Evolutionary conservation across 1,139 yeast genomes (phyloP).

Genomic region (Diutina sp.): DNA sequence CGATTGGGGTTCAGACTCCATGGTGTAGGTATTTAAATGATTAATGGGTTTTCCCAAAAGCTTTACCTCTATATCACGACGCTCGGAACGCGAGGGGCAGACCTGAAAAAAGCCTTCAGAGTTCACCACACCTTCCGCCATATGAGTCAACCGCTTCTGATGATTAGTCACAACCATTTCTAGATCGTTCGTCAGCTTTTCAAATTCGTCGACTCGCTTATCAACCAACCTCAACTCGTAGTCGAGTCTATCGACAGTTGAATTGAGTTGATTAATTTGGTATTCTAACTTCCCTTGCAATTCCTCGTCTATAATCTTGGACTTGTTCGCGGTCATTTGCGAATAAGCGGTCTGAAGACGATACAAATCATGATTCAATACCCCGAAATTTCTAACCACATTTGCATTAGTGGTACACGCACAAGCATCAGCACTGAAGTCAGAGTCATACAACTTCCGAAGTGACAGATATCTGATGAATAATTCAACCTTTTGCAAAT

Average conservation of each 20-base stretch:
- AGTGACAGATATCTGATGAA: conserved; percentile 9
- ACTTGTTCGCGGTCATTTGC: conserved; percentile 16
- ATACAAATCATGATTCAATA: conserved; percentile 19
- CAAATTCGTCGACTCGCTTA: conserved; percentile 70
- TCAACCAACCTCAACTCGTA: conserved; percentile 69
- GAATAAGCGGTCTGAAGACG: conserved; percentile 18
- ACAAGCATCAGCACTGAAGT: conserved; percentile 8
- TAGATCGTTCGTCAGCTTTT: conserved; percentile 43
- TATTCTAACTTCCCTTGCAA: conserved; percentile 23
- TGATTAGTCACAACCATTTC: conserved; percentile 25
- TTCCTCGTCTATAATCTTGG: conserved; percentile 20
- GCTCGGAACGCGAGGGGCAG: conserved; percentile 17
- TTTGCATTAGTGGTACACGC: conserved; percentile 9
- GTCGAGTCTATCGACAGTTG: conserved; percentile 61
- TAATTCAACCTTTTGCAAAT: conserved; percentile 13
- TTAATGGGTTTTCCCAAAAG: conserved; percentile 11
- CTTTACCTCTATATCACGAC: conserved; percentile 15
- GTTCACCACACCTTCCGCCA: conserved; percentile 24
- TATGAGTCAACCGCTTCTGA: conserved; percentile 14
- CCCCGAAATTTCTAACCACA: conserved; percentile 10
- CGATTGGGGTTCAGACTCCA: not conserved
- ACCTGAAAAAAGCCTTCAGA: conserved; percentile 23
- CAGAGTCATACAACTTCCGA: not conserved
- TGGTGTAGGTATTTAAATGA: not conserved
- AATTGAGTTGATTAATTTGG: conserved; percentile 50